phyloP scores from a whole-genome alignment of 2,329 filamentous ascomycete species.

The Pyricularia sp. region DNA sequence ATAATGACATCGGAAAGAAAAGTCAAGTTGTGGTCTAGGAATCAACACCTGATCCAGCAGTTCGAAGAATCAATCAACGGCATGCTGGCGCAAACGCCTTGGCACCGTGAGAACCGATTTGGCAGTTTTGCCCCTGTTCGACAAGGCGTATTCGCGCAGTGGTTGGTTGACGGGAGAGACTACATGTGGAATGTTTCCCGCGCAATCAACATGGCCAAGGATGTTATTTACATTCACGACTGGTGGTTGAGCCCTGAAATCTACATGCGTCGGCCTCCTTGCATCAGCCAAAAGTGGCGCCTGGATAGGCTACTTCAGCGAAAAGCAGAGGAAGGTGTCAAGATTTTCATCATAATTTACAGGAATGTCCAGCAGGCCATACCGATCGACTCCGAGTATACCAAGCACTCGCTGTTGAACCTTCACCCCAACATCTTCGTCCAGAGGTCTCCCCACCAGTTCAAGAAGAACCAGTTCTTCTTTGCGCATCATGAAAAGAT shows the following conservation, averaged over 20 bases:
- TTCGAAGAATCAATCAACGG: slow-evolving; percentile 88
- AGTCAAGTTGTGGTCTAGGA: slow-evolving; percentile 81
- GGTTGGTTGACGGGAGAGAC: slow-evolving; percentile 92
- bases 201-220: slow-evolving; percentile 92
- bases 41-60: slow-evolving; percentile 79
- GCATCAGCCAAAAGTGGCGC: slow-evolving; percentile 96
- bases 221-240: slow-evolving; percentile 98
- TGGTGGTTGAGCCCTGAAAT: slow-evolving; percentile 95
- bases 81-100: slow-evolving; percentile 76
- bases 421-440: slow-evolving; percentile 95
- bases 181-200: slow-evolving; percentile 99
- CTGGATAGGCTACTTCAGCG: slow-evolving; percentile 86
- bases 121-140: slow-evolving; percentile 89
- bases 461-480: slow-evolving; percentile 98
- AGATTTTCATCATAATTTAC: slow-evolving; percentile 96
- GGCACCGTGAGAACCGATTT: slow-evolving; percentile 78
- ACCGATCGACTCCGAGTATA: slow-evolving; percentile 96
- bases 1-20: slow-evolving; percentile 89
- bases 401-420: slow-evolving; percentile 91
- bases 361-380: slow-evolving; percentile 95
- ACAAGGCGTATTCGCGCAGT: slow-evolving; percentile 80
- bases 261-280: slow-evolving; percentile 87
- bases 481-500: slow-evolving; percentile 98
- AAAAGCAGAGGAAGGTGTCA: slow-evolving; percentile 91
- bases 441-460: slow-evolving; percentile 91